Base-by-base conservation (phyloP, 2,329 filamentous ascomycete species). In the Verticillium longisporum region DNA sequence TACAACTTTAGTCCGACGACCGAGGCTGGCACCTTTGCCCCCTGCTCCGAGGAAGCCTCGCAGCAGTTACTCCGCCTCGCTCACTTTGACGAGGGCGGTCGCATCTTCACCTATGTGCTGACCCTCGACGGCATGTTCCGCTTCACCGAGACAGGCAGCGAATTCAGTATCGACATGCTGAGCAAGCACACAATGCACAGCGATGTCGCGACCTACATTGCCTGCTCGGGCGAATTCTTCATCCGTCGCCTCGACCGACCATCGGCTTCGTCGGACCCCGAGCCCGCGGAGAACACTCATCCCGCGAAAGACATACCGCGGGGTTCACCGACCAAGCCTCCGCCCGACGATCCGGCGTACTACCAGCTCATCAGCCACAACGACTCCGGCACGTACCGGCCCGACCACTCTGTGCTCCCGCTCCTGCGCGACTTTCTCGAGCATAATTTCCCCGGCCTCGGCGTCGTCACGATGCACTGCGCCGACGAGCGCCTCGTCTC, bases 121-220 rank as follows among this genome's bases (percentile, higher is more conserved):
- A 96, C 92, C 0, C 82, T 97, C 6, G 94, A 98, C 70, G 90
- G 89, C 5, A 81, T 94, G 59, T 84, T 96, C 70, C 88, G 92
- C 55, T 97, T 97, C 75, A 97, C 94, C 1, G 94, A 97, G 74
- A 98, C 94, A 0, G 94, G 94, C 34, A 95, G 95, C 68, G 93
- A 97, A 69, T 97, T 97, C 62, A 92, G 93, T 59, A 92, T 98
- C 68, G 94, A 97, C 75, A 80, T 97, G 73, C 77, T 98, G 68
- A 92, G 88, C 73, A 98, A 98, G 73, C 94, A 98, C 74, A 96
- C 92, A 50, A 97, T 98, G 92, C 94, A 98, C 77, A 94, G 91
- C 66, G 88, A 97, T 73, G 93, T 97, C 1, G 90, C 88, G 38
- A 89, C 91, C 2, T 97, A 97, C 72, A 91, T 97, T 65, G 94